phyloP scores from a whole-genome alignment of 495 filamentous ascomycete genomes.

The Polyplosphaeria fusca region DNA sequence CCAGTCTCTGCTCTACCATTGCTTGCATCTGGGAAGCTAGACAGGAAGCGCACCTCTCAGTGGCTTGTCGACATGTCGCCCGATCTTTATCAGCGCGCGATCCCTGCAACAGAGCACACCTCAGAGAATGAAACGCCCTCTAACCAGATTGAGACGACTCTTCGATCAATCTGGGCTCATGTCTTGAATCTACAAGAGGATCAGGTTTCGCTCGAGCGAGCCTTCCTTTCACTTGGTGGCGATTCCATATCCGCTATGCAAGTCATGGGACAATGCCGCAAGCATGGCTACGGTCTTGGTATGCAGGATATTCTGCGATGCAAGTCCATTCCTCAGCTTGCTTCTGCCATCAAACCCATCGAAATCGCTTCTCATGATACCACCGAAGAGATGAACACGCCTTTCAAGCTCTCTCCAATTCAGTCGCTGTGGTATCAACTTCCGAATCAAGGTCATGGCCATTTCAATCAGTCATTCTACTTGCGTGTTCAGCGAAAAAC shows the following conservation, averaged over 20 bases:
- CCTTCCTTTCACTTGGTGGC: slow-evolving; percentile 27
- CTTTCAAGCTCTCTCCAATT: slow-evolving; percentile 33
- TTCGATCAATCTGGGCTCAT: slow-evolving; percentile 21
- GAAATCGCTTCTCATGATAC: not conserved
- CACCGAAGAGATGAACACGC: slow-evolving; percentile 15
- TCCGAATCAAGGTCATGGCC: slow-evolving; percentile 23
- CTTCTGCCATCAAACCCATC: not conserved
- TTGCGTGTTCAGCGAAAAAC: slow-evolving; percentile 14
- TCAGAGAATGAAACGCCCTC: not conserved
- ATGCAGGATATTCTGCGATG: slow-evolving; percentile 31
- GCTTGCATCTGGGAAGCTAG: slow-evolving; percentile 25
- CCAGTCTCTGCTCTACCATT: slow-evolving; percentile 14
- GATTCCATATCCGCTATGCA: slow-evolving; percentile 35
- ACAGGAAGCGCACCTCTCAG: slow-evolving; percentile 19
- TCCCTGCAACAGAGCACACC: not conserved
- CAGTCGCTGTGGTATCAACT: slow-evolving; percentile 30
- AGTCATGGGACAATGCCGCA: slow-evolving; percentile 23
- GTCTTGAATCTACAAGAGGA: slow-evolving; percentile 23
- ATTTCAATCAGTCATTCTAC: slow-evolving; percentile 36
- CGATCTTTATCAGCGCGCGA: slow-evolving; percentile 23
- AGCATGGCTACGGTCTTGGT: slow-evolving; percentile 23
- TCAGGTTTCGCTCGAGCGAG: slow-evolving; percentile 13
- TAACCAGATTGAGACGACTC: not conserved
- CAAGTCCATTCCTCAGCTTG: slow-evolving; percentile 31
- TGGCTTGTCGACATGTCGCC: slow-evolving; percentile 17